Evolutionary conservation across 345 rosid genomes (phyloP), one percentile per base, ranked within the genome.

Genomic region (Linum tenue): DNA sequence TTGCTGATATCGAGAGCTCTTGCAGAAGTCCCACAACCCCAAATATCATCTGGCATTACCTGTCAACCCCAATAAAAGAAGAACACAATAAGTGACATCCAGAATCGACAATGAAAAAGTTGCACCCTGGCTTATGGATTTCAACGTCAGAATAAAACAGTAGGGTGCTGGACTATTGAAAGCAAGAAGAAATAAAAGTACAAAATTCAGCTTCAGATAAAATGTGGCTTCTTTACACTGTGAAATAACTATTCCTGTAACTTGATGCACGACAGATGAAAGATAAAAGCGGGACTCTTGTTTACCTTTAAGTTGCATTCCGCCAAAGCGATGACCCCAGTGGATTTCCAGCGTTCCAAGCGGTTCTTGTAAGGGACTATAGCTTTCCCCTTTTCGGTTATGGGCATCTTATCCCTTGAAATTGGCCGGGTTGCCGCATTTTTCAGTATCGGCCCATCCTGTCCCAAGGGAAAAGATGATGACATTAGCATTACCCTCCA

Each of bases 31-130:
- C 87, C 90, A 63, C 84, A 81, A 17, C 68, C 67, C 97, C 97
- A 88, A 36, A 88, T 87, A 73, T 88, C 89, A 56, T 83, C 83
- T 0, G 97, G 97, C 86, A 92, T 79, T 68, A 69, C 79, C 98
- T 87, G 59, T 6, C 58, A 56, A 68, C n/a, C 66, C 60, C 61
- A 39, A 61, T 72, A 70, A 40, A 59, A 68, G 39, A 39, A 60
- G 50, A 67, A 68, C 31, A 22, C 31, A 22, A 39, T 39, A 64
- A 15, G 48, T 65, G 62, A 35, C 11, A 55, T 39, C 59, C 12
- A 40, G 38, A 16, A 60, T 35, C 5, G 10, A 68, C n/a, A 51
- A 50, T 16, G 48, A 16, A 57, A 22, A 22, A 22, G 31, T 22
- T 22, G 31, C 31, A 1, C 31, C 31, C 31, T 22, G 31, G 31